phyloP scores from a whole-genome alignment of 305 asterid genomes.

The Withania somnifera region DNA sequence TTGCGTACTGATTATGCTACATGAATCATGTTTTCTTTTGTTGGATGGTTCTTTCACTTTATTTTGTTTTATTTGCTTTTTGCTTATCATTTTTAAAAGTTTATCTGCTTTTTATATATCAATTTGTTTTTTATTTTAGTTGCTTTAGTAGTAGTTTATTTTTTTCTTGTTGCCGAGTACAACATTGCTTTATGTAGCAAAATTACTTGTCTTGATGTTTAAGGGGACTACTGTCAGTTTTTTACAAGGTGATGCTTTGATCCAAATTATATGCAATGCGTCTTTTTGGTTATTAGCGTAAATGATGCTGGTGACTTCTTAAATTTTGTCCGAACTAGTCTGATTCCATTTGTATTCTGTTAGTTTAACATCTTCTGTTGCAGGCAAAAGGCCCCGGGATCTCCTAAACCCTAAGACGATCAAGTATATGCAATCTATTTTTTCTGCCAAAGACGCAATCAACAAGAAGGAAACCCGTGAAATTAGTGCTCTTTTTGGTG shows the following conservation, averaged over 20 bases:
- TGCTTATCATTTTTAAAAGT: background rate
- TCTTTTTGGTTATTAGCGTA: background rate
- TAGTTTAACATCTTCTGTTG: slow-evolving; percentile 2
- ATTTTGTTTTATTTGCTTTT: background rate
- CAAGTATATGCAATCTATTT: slow-evolving; percentile 75
- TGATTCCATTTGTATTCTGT: background rate
- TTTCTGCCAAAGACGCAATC: slow-evolving; percentile 74
- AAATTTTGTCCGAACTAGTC: background rate
- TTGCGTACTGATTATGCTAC: background rate
- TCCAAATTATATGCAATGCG: background rate
- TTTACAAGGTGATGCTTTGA: background rate
- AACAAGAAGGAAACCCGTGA: slow-evolving; percentile 89
- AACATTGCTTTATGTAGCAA: background rate
- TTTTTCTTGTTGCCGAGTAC: background rate
- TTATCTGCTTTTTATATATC: background rate
- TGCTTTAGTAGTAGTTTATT: background rate
- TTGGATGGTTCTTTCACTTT: background rate
- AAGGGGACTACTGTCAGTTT: background rate
- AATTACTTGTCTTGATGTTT: background rate
- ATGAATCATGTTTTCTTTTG: background rate
- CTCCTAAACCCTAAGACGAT: slow-evolving; percentile 89
- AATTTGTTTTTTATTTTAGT: background rate
- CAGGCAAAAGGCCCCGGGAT: slow-evolving; percentile 97
- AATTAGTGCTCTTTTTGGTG: slow-evolving; percentile 87
- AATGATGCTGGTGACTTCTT: background rate